Base-by-base conservation (phyloP, 1,284 basidiomycete species). In the Anthracocystis panici-leucophaei region DNA sequence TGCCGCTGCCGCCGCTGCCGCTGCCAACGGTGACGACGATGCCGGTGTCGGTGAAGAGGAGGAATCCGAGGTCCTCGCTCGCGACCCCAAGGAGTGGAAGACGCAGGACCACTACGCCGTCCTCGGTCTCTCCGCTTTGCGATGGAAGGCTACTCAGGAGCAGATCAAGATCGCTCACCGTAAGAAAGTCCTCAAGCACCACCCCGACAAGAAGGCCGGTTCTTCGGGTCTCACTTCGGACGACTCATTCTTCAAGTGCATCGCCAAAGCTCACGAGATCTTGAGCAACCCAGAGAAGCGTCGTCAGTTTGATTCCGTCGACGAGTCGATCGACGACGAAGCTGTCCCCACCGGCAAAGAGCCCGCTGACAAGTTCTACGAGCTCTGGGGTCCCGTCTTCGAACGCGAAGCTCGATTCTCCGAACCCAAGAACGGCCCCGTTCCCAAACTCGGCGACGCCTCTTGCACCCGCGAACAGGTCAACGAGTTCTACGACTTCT, bases 51-150 rank as follows among this genome's bases (percentile, higher is more conserved):
- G 95, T 6, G 93, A 96, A 68, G 97, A 99, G 87, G 88, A 91
- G 68, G 97, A 99, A 88, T 87, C 89, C 11, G 91, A 91, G 27
- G 83, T 95, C 53, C 87, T 96, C 50, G 86, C 88, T 33, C 88
- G 91, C 20, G 97, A 99, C 88, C 93, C 96, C 18, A 98, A 97
- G 87, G 95, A 97, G 86, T 99, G 96, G 96, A 99, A 99, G 93
- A 94, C 95, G 90, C 97, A 98, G 90, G 96, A 99, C 86, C 94
- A 98, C 86, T 98, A 98, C 85, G 93, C 93, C 65, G 93, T 98
- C 38, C 91, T 98, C 57, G 96, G 96, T 82, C 90, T 99, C 6
- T 96, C 94, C 27, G 91, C 92, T 82, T 88, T 97, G 65, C 90
- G 96, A 67, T 94, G 93, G 89, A 91, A 89, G 78, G 96, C 96